Evolutionary conservation across 768 basidiomycete genomes (phyloP).

Genomic region (Panus rudis): DNA sequence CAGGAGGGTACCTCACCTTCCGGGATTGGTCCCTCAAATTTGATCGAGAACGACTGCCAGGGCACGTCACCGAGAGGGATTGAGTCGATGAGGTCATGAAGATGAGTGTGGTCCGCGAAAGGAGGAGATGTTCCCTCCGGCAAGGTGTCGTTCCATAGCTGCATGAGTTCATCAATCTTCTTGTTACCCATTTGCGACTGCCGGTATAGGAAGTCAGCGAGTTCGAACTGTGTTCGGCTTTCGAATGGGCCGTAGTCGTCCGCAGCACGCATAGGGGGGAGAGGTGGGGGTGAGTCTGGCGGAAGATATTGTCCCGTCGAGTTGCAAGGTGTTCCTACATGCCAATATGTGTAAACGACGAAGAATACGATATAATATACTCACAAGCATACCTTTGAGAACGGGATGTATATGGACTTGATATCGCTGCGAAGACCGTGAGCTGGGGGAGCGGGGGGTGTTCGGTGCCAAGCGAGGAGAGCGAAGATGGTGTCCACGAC

Average conservation of each 20-base stretch:
- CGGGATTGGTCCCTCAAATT: slow-evolving; percentile 12
- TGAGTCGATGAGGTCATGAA: slow-evolving; percentile 21
- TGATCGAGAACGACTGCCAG: slow-evolving; percentile 21
- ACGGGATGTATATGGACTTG: too few relatives aligned
- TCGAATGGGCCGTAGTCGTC: slow-evolving; percentile 12
- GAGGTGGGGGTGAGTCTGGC: background rate
- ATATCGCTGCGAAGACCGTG: too few relatives aligned
- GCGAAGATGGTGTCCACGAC: too few relatives aligned
- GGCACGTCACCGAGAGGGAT: slow-evolving; percentile 20
- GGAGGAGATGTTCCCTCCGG: slow-evolving; percentile 7
- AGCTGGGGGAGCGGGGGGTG: too few relatives aligned
- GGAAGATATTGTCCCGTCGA: too few relatives aligned
- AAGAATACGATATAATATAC: too few relatives aligned
- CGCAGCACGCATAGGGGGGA: background rate
- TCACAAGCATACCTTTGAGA: too few relatives aligned
- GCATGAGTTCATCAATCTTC: slow-evolving; percentile 8
- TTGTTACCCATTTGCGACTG: slow-evolving; percentile 15
- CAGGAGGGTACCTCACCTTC: slow-evolving; percentile 13
- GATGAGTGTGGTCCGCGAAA: slow-evolving; percentile 9
- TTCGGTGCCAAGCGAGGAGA: too few relatives aligned
- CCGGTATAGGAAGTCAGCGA: slow-evolving; percentile 19
- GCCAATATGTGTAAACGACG: too few relatives aligned
- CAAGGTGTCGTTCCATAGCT: slow-evolving; percentile 13
- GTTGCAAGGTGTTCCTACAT: too few relatives aligned
- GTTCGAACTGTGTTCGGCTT: slow-evolving; percentile 14